These are phyloP conservation scores for Sarocladiaceae sp. DNA, from an alignment of 2,329 filamentous ascomycete genomes.

Conservation along the genomic window DNA sequence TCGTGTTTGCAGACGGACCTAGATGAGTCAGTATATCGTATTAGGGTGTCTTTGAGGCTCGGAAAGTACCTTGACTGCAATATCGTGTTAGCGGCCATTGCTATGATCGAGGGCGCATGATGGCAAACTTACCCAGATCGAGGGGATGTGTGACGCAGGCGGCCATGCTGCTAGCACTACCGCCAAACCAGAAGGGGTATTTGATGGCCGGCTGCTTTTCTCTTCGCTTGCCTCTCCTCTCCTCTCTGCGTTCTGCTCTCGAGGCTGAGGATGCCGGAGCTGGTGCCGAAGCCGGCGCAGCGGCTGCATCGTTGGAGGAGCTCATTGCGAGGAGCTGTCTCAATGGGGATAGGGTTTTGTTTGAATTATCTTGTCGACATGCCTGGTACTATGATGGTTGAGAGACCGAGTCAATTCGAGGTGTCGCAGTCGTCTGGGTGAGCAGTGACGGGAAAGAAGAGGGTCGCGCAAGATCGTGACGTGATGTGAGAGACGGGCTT, in stretches of 20 bases:
- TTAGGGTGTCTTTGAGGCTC: too few relatives aligned
- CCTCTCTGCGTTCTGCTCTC: slow-evolving; percentile 8
- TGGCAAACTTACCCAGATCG: slow-evolving; percentile 67
- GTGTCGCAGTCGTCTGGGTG: too few relatives aligned
- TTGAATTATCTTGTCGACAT: slow-evolving; percentile 2
- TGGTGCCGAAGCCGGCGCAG: slow-evolving; percentile 3
- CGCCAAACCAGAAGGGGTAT: slow-evolving; percentile 95
- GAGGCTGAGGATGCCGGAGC: background rate
- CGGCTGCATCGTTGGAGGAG: background rate
- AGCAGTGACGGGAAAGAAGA: too few relatives aligned
- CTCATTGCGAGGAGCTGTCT: background rate
- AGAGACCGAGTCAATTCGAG: too few relatives aligned
- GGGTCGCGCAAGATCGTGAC: too few relatives aligned
- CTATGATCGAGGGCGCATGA: background rate
- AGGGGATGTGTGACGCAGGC: slow-evolving; percentile 89
- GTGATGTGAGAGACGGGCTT: too few relatives aligned
- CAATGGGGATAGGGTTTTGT: too few relatives aligned
- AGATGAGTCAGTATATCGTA: too few relatives aligned
- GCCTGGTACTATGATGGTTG: too few relatives aligned
- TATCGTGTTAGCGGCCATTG: slow-evolving; percentile 14
- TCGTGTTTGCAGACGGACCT: slow-evolving; percentile 87
- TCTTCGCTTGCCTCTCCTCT: slow-evolving; percentile 31
- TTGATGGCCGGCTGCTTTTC: slow-evolving; percentile 35
- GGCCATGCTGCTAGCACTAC: slow-evolving; percentile 86
- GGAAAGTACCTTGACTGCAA: slow-evolving; percentile 48